Evolutionary conservation across 2,329 filamentous ascomycete species (phyloP), one percentile per base, ranked within the genome.

Genomic region (Ophiostoma fasciatum): DNA sequence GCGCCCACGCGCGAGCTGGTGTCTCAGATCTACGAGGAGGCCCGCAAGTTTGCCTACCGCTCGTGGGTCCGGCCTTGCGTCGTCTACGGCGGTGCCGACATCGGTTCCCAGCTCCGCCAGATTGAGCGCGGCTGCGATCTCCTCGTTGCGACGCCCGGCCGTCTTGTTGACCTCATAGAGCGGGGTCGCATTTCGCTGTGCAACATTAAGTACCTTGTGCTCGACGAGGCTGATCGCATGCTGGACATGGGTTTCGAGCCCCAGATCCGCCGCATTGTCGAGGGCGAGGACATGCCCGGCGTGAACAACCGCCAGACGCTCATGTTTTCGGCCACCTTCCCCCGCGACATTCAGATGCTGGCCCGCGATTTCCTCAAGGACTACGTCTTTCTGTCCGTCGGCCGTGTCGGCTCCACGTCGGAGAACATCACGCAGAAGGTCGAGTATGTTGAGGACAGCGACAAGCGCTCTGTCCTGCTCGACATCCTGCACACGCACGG

Each of bases 221-320:
- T 98, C 37, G 90, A 98, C 51, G 90, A 98, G 74, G 90, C 90
- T 60, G 90, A 98, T 68, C 90, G 90, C 60, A 98, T 98, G 90
- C 72, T 98, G 71, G 90, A 98, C 73, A 98, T 98, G 90, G 90
- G 90, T 90, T 98, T 98, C 71, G 90, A 98, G 70, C 90, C 90
- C 53, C 90, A 98, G 66, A 98, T 98, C 56, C 87, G 90, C 54
- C 82, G 88, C 52, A 96, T 98, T 53, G 90, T 98, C 31, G 88
- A 96, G 63, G 85, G 85, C 42, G 90, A 96, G 64, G 90, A 98
- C 52, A 98, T 98, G 90, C 90, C 90, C 39, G 60, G 62, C 36
- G 82, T 88, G 42, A 65, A 76, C 47, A 66, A 71, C 50, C 87
- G 90, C 54, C 90, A 98, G 64, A 98, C 90, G 37, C 88, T 98